These are phyloP conservation scores for Dionaea muscipula DNA, from an alignment of 179 eudicot species.

Conservation along the genomic window DNA sequence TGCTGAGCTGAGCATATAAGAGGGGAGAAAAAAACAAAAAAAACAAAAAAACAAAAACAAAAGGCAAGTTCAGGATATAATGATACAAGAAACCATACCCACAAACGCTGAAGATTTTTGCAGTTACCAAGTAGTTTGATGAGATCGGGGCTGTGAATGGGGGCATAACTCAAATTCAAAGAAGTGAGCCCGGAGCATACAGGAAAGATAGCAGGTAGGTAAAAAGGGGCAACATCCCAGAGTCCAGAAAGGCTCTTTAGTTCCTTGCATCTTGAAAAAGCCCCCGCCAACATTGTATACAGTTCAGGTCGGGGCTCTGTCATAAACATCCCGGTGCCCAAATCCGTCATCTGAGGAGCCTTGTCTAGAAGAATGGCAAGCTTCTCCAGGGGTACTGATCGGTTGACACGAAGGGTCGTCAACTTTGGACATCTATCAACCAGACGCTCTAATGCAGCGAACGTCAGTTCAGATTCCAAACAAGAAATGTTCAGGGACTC, in stretches of 20 bases:
- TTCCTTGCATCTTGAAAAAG: conserved; percentile 42
- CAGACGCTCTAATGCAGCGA: conserved; percentile 46
- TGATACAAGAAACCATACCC: conserved; percentile 25
- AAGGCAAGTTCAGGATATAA: background rate
- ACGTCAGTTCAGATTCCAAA: conserved; percentile 39
- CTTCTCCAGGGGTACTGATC: conserved; percentile 51
- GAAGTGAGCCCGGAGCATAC: conserved; percentile 46
- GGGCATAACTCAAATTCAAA: conserved; percentile 47
- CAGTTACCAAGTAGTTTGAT: conserved; percentile 39
- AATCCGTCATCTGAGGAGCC: conserved; percentile 50
- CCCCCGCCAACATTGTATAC: conserved; percentile 24
- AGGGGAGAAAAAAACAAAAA: too few relatives aligned
- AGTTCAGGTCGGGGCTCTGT: conserved; percentile 40
- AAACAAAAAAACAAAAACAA: too few relatives aligned
- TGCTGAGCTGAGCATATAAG: background rate
- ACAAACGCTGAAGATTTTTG: conserved; percentile 36
- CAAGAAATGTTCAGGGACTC: conserved; percentile 53
- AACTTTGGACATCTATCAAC: conserved; percentile 44
- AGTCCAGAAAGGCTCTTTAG: conserved; percentile 50
- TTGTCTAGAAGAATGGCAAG: conserved; percentile 29
- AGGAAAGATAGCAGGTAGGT: conserved; percentile 44
- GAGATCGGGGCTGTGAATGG: conserved; percentile 42
- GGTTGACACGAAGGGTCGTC: conserved; percentile 42
- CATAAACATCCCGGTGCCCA: conserved; percentile 46
- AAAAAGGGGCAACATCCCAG: conserved; percentile 51